Evolutionary conservation across 2,329 filamentous ascomycete species (phyloP).

Genomic region (Blastomyces percursus): DNA sequence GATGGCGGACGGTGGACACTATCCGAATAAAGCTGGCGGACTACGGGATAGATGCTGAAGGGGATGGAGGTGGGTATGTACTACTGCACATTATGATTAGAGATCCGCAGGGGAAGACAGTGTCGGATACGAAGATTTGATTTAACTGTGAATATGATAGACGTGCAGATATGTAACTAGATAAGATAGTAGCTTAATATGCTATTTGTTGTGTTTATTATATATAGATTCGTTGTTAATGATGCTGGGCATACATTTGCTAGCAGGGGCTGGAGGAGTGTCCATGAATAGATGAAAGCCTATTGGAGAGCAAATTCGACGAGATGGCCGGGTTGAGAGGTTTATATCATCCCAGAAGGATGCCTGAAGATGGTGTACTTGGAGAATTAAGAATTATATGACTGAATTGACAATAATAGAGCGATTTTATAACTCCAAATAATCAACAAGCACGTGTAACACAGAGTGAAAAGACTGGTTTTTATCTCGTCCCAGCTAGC

Average conservation of each 20-base stretch:
- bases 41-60: conserved; percentile 5
- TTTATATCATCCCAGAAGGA: no score
- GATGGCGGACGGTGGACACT: conserved; percentile 4
- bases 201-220: no score
- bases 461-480: no score
- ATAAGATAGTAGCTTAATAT: neutral
- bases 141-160: neutral
- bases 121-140: conserved; percentile 4
- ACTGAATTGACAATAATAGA: neutral
- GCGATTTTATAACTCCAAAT: no score
- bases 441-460: no score
- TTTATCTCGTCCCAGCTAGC: no score
- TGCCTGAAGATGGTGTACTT: no score
- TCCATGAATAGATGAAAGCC: no score
- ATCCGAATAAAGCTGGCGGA: conserved; percentile 3
- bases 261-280: no score
- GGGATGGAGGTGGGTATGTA: neutral
- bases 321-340: no score
- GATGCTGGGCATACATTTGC: neutral
- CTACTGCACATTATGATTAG: conserved; percentile 4
- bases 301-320: no score
- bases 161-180: neutral
- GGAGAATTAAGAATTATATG: neutral
- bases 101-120: conserved; percentile 2
- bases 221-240: neutral